Base-by-base conservation (phyloP, 768 basidiomycete genomes). In the Lepiota venenata region DNA sequence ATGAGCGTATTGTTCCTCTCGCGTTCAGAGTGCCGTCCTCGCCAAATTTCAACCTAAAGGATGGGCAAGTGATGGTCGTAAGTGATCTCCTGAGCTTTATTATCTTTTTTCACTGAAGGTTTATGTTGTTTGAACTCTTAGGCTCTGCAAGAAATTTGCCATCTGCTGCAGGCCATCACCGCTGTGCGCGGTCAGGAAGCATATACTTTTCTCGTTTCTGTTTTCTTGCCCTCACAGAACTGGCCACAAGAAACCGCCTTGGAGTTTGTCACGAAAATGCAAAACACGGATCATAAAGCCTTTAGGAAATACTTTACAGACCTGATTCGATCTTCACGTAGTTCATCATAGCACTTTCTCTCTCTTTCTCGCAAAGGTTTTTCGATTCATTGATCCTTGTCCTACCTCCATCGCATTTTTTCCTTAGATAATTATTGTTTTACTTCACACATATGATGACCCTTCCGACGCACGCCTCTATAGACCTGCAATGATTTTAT, bases 231-330 rank as follows among this genome's bases (percentile, higher is more conserved):
- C 1, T 84, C 92, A 8, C 85, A 96, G 71, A 83, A 86, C 58
- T 94, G 93, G 82, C 94, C 97, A 29, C 70, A 79, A 18, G 84
- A 88, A 41, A 84, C 79, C 22, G 87, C 90, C 3, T 58, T 85
- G 41, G 88, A 94, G 59, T 92, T 97, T 58, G 80, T 85, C 1
- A 78, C 79, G 15, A 91, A 91, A 66, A 68, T 93, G 61, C 80
- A 84, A 56, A 84, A 84, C 66, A 69, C 88, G 53, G 91, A 93
- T 63, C 73, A 76, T 60, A 92, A 88, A 66, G 72, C 68, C 35
- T 93, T 93, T 73, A 78, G 88, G 62, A 93, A 90, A 75, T 93
- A 91, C 70, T 93, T 92, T 69, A 80, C 87, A 21, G 91, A 93
- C 62, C 83, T 93, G 61, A 85, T 93, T 44, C 82, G 84, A 52